phyloP scores from a whole-genome alignment of 2,329 filamentous ascomycete species.

The Colletotrichum spinosum region DNA sequence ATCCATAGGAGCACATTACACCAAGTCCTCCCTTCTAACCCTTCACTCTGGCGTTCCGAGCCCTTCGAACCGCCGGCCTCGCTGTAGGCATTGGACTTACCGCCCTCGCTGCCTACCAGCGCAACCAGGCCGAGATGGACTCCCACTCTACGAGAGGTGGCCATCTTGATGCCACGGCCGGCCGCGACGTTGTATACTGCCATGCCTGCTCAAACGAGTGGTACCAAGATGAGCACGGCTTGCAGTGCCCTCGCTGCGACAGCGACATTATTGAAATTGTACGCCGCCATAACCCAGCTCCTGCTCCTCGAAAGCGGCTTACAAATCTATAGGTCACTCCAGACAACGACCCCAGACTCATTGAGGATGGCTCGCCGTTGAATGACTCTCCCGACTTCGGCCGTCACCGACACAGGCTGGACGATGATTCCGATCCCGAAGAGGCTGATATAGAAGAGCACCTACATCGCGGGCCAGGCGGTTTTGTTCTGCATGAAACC shows the following conservation, averaged over 20 bases:
- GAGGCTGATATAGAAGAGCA: slow-evolving; percentile 70
- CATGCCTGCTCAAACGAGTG: slow-evolving; percentile 86
- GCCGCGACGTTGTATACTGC: slow-evolving; percentile 84
- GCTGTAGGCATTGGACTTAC: slow-evolving; percentile 69
- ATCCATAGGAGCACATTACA: background rate
- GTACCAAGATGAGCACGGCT: slow-evolving; percentile 75
- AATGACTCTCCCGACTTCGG: slow-evolving; percentile 27
- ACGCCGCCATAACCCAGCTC: slow-evolving; percentile 50
- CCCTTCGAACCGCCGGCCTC: slow-evolving; percentile 65
- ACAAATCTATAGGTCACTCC: slow-evolving; percentile 59
- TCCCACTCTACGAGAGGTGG: slow-evolving; percentile 42
- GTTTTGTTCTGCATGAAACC: slow-evolving; percentile 54
- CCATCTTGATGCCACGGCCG: slow-evolving; percentile 62
- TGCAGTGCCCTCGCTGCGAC: slow-evolving; percentile 81
- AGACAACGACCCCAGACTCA: slow-evolving; percentile 72
- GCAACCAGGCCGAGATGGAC: slow-evolving; percentile 57
- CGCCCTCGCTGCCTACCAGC: slow-evolving; percentile 66
- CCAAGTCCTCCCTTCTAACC: slow-evolving; percentile 29
- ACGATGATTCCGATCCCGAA: slow-evolving; percentile 66
- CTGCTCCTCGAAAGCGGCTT: slow-evolving; percentile 23
- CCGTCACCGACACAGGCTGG: slow-evolving; percentile 41
- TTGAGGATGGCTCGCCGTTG: slow-evolving; percentile 43
- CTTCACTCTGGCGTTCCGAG: slow-evolving; percentile 67
- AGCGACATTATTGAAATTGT: slow-evolving; percentile 90
- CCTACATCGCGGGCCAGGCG: slow-evolving; percentile 51